phyloP scores from a whole-genome alignment of 345 rosid species.

The Brassica incana region DNA sequence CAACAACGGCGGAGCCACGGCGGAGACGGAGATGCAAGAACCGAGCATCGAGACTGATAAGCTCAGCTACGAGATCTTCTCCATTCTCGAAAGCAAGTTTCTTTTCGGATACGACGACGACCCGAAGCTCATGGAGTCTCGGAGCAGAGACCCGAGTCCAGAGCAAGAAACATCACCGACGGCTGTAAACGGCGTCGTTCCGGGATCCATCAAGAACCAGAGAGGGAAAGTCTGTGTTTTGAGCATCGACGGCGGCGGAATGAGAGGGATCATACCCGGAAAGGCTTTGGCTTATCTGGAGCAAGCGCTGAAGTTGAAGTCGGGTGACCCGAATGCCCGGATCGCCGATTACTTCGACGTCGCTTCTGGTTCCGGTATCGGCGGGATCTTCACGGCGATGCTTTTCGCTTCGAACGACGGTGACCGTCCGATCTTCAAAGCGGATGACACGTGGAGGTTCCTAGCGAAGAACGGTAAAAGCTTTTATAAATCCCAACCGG shows the following conservation, averaged over 20 bases:
- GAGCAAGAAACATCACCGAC: conserved; percentile 34
- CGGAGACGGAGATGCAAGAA: conserved; percentile 63
- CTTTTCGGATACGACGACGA: conserved; percentile 88
- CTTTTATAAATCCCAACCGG: conserved; percentile 46
- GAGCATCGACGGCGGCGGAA: conserved; percentile 85
- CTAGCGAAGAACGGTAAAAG: conserved; percentile 63
- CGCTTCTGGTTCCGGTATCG: conserved; percentile 89
- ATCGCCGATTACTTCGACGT: conserved; percentile 93
- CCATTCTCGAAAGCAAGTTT: conserved; percentile 88
- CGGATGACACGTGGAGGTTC: conserved; percentile 89
- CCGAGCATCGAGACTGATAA: conserved; percentile 96
- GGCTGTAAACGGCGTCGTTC: conserved; percentile 29
- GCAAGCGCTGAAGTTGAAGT: conserved; percentile 66
- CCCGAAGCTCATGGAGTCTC: conserved; percentile 77
- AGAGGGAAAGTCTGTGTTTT: conserved; percentile 89
- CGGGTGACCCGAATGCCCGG: conserved; percentile 82
- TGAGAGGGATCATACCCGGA: conserved; percentile 86
- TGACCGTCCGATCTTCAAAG: conserved; percentile 66
- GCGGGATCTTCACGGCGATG: conserved; percentile 94
- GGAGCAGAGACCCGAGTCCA: conserved; percentile 50
- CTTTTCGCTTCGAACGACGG: conserved; percentile 76
- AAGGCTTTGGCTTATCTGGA: conserved; percentile 86
- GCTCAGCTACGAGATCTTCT: conserved; percentile 95
- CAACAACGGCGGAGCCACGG: conserved; percentile 43
- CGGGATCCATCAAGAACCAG: conserved; percentile 68